Base-by-base conservation (phyloP, 1,284 basidiomycete genomes). In the Peniophora sp. region DNA sequence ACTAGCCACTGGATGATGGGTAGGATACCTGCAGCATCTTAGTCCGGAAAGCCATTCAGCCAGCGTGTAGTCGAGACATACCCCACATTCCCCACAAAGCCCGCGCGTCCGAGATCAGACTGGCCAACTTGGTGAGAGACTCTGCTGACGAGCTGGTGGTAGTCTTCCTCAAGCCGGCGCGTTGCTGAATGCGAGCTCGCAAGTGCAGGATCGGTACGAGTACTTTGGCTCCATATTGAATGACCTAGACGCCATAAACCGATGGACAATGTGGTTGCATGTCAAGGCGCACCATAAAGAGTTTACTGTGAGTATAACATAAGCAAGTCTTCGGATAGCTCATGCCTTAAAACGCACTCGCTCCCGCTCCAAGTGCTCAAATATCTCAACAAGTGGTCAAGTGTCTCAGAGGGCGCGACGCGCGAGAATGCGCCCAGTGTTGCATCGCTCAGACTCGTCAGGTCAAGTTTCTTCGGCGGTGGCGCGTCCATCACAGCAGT, bases 1-100 rank as follows among this genome's bases (percentile, higher is more conserved):
- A 83, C 79, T 47, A 90, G 72, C 88, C 88, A 91, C 61, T 87
- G 83, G 49, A 89, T 65, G 48, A 88, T 88, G 15, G 86, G 84
- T 12, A 91, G 68, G 15, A 89, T 67, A 47, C 88, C 88, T 90
- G 53, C 24, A 15, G n/a, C 20, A 20, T 14, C 47, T 42, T 36
- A 34, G 48, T 37, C 17, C 55, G 36, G 15, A 47, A 45, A 23
- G 43, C 47, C 17, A 35, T 43, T 32, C 39, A 37, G 35, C 22
- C 20, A 23, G 24, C 22, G 37, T 18, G 20, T 45, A 15, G 17
- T 20, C 10, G 35, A 23, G 34, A 42, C 35, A 57, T 60, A 88
- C 88, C 88, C 83, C 85, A 89, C 56, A 89, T 75, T 56, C 87
- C 76, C 71, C 83, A 86, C 20, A 89, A 63, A 57, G 76, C 86